A percentile compares a stretch with the other conserved stretches of the same genome.
These are phyloP conservation scores for Exobasidium cylindrosporum DNA, from an alignment of 1,284 basidiomycete species.

Conservation along the genomic window DNA sequence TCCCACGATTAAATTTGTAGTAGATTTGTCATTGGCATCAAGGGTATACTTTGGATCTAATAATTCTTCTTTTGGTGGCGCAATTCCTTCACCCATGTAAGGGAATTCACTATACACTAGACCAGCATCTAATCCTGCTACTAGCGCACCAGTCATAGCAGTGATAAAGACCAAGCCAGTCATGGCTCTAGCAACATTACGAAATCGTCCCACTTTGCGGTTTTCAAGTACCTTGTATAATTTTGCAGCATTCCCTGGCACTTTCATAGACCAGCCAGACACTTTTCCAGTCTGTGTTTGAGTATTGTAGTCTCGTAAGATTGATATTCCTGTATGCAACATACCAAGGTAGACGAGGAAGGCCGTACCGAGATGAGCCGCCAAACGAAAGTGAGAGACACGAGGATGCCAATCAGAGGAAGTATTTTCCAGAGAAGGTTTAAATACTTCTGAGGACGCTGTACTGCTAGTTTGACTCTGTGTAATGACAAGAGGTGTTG, in stretches of 20 bases:
- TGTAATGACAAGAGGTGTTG: slow-evolving; percentile 20
- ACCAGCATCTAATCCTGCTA: slow-evolving; percentile 95
- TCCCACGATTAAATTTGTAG: slow-evolving; percentile 64
- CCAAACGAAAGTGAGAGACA: slow-evolving; percentile 93
- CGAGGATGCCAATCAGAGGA: slow-evolving; percentile 61
- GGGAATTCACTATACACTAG: slow-evolving; percentile 97
- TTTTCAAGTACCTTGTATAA: slow-evolving; percentile 34
- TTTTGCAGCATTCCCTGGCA: slow-evolving; percentile 8
- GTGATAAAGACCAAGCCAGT: slow-evolving; percentile 60
- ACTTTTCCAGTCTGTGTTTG: slow-evolving; percentile 56
- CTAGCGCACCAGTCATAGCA: slow-evolving; percentile 90
- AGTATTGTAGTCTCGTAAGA: slow-evolving; percentile 69
- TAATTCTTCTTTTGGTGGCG: slow-evolving; percentile 82
- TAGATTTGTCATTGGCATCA: not conserved
- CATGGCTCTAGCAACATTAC: slow-evolving; percentile 29
- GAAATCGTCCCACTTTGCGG: slow-evolving; percentile 29
- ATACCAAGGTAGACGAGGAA: slow-evolving; percentile 87
- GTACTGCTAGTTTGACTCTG: slow-evolving; percentile 18
- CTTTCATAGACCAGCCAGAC: not conserved
- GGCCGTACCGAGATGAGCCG: slow-evolving; percentile 87
- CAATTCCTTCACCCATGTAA: slow-evolving; percentile 77
- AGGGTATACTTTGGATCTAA: slow-evolving; percentile 59
- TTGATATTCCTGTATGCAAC: slow-evolving; percentile 76
- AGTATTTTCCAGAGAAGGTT: slow-evolving; percentile 8
- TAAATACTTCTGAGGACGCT: slow-evolving; percentile 1